These are phyloP conservation scores for Thymus quinquecostatus DNA, from an alignment of 257 asterid genomes.

Conservation along the genomic window DNA sequence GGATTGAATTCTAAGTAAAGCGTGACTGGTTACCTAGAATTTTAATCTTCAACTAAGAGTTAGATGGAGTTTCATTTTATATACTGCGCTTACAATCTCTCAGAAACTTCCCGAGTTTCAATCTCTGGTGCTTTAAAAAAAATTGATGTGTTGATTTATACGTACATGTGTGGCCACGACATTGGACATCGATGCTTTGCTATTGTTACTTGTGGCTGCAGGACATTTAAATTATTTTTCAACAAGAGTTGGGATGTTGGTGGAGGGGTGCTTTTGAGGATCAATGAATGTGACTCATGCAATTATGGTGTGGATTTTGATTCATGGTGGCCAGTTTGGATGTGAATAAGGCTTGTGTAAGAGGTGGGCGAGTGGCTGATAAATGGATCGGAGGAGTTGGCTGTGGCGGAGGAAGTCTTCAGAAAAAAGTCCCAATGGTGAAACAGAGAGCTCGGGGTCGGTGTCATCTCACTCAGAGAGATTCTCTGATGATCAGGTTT, in stretches of 20 bases:
- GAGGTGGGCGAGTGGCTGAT: slow-evolving; percentile 20
- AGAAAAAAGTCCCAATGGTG: slow-evolving; percentile 80
- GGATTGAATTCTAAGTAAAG: slow-evolving; percentile 53
- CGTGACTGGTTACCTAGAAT: slow-evolving; percentile 33
- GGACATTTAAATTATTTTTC: slow-evolving; percentile 15
- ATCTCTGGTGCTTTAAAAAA: neutral
- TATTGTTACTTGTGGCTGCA: slow-evolving; percentile 20
- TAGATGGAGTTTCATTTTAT: slow-evolving; percentile 16
- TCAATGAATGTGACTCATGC: slow-evolving; percentile 14
- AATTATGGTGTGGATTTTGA: slow-evolving; percentile 27
- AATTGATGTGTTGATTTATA: slow-evolving; percentile 3
- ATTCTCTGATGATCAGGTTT: slow-evolving; percentile 95
- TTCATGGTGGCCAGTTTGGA: slow-evolving; percentile 29
- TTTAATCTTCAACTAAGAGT: slow-evolving; percentile 9
- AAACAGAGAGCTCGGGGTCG: slow-evolving; percentile 91
- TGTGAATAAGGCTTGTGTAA: slow-evolving; percentile 11
- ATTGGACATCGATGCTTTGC: slow-evolving; percentile 12
- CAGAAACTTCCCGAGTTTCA: neutral
- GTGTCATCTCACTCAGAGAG: slow-evolving; percentile 78
- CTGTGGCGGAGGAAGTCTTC: slow-evolving; percentile 84
- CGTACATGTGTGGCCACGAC: neutral
- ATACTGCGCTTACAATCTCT: slow-evolving; percentile 1
- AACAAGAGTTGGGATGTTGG: slow-evolving; percentile 21
- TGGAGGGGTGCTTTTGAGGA: slow-evolving; percentile 16
- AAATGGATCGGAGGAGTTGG: slow-evolving; percentile 95